Evolutionary conservation across 2,329 filamentous ascomycete species (phyloP), one percentile per base, ranked within the genome.

Genomic region (Peltaster fructicola): DNA sequence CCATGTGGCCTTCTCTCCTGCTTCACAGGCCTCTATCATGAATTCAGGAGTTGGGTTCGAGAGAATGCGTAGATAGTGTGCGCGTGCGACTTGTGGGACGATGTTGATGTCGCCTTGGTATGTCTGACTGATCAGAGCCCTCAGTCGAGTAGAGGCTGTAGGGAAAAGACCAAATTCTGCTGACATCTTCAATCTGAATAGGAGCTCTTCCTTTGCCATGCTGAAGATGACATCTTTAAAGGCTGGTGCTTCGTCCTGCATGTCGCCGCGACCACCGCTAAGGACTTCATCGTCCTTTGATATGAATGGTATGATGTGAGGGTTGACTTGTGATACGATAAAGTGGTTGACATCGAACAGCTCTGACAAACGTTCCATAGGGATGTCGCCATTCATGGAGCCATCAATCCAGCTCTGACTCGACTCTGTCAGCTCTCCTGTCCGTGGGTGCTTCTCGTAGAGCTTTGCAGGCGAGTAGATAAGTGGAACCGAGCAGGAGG

Each of bases 291-390:
- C 76, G 30, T 90, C 78, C 36, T 73, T 77, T 9, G 68, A 61
- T 9, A 93, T 56, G 41, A 95, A 92, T 0, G 81, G 80, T 0
- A 90, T 69, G 6, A 93, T 79, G 40, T 95, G 85, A 1, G 85
- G 85, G 41, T 95, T 95, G 24, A 93, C 82, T 47, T 95, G 85
- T 0, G 82, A 92, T 10, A 93, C 85, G 37, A 95, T 93, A 45
- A 93, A 93, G 47, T 93, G 85, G 43, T 93, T 93, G 46, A 93
- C 84, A 43, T 93, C 92, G 59, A 93, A 92, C 76, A 93, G 84
- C 44, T 92, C 82, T 1, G 82, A 73, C 9, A 95, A 60, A 2
- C 80, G 69, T 11, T 75, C 81, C 70, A 91, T 91, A 2, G 85
- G 85, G 3, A 95, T 59, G 48, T 95, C 85, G 31, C 88, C 88